Evolutionary conservation across 331 rosid genomes (phyloP), one percentile per base, ranked within the genome.

Genomic region (Pyrus hybrid): DNA sequence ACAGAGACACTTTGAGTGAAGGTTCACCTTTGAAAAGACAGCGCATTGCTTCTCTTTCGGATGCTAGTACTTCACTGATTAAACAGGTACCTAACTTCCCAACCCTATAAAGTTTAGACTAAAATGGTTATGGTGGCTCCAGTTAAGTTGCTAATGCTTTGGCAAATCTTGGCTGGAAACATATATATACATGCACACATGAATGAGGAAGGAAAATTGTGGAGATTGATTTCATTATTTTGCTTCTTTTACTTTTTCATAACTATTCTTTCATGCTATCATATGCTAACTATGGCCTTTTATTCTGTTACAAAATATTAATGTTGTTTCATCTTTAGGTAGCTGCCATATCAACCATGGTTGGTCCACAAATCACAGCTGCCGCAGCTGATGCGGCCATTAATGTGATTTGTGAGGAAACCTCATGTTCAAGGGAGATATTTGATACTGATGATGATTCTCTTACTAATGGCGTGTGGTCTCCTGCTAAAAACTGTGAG

Each of bases 311-410:
- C 66, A 21, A 54, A 72, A 43, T 8, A 57, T 67, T 35, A 16
- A 54, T 75, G 61, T 33, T 83, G 75, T 78, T 81, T 77, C 73
- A 51, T 51, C 71, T 9, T 80, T 78, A 95, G 99, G 99, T 90
- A 80, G 93, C 96, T 78, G 87, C 81, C 69, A 77, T 95, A 8
- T 84, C 99, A 77, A 78, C 85, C 63, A 84, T 85, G 89, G 97
- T 90, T 65, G 93, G 90, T 68, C 96, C 97, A 71, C 89, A 85
- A 69, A 85, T 92, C 64, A 71, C 96, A 28, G 92, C 89, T 72
- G 93, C 94, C 16, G 97, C 96, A 53, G 97, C 99, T 63, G 88
- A 83, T 77, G 99, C 97, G 76, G 88, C 97, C 33, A 76, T 89
- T 73, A 72, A 80, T 66, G 88, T 90, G 37, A 86, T 94, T 56